A percentile compares a stretch with the other conserved stretches of the same genome.
phyloP scores from a whole-genome alignment of 2,329 filamentous ascomycete species.

The Exophiala oligosperma region DNA sequence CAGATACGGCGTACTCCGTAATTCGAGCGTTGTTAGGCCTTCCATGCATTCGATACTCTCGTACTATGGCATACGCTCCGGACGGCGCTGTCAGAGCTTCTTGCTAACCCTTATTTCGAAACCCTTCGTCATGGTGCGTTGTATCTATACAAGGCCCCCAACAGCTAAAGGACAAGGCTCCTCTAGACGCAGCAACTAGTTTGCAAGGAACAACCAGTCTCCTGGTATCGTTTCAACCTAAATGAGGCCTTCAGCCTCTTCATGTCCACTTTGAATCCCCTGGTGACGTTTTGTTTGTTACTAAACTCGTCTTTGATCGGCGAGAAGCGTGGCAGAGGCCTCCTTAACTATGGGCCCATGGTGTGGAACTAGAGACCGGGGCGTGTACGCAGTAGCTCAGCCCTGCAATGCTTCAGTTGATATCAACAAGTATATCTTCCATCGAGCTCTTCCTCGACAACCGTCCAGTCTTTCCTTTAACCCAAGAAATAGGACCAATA shows the following conservation, averaged over 20 bases:
- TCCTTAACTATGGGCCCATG: neutral
- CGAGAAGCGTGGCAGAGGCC: neutral
- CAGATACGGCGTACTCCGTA: too few relatives aligned
- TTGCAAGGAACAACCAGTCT: neutral
- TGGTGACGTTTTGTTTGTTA: neutral
- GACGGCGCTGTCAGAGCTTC: too few relatives aligned
- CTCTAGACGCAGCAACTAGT: neutral
- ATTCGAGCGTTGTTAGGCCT: too few relatives aligned
- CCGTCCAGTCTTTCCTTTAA: neutral
- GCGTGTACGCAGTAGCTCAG: neutral
- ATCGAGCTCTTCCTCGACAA: neutral
- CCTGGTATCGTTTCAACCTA: neutral
- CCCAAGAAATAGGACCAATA: neutral
- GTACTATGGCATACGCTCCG: too few relatives aligned
- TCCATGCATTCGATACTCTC: too few relatives aligned
- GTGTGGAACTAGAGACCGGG: neutral
- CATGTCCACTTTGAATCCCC: neutral
- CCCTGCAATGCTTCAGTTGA: neutral
- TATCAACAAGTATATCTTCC: neutral
- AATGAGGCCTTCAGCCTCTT: neutral
- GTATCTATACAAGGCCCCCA: neutral
- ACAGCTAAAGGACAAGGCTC: neutral
- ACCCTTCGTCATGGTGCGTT: too few relatives aligned
- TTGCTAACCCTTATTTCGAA: too few relatives aligned
- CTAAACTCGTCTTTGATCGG: neutral